A percentile compares a stretch with the other conserved stretches of the same genome.
Conservation (phyloP, 441 rosid genomes). For the Aquilaria agallochum region DNA sequence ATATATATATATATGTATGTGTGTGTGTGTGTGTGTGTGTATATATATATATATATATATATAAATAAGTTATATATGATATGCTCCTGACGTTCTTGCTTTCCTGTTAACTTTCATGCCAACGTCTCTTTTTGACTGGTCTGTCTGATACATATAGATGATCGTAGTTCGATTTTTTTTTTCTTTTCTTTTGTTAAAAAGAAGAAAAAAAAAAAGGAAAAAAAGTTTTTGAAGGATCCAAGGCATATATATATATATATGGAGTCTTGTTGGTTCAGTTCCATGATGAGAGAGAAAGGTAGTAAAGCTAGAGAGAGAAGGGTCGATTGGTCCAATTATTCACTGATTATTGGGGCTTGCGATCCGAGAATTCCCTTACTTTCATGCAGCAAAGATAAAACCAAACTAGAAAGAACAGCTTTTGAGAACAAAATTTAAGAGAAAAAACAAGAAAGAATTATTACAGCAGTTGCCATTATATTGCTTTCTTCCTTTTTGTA, state of each 20-base stretch:
- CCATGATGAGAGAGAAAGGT: constrained; percentile 13
- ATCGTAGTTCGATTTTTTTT: background rate
- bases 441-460: background rate
- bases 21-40: no score
- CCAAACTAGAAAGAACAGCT: constrained; percentile 22
- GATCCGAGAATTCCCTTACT: constrained; percentile 68
- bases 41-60: no score
- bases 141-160: constrained; percentile 8
- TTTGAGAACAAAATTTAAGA: constrained; percentile 5
- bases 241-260: constrained; percentile 7
- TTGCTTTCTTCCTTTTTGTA: constrained; percentile 20
- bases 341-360: constrained; percentile 43
- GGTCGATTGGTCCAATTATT: constrained; percentile 31
- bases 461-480: background rate
- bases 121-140: constrained; percentile 43
- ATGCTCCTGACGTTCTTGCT: no score
- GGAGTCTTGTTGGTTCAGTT: constrained; percentile 1
- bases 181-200: background rate
- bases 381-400: constrained; percentile 33
- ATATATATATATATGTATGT: no score
- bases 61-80: no score
- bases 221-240: constrained; percentile 39
- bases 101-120: constrained; percentile 19
- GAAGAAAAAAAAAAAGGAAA: constrained; percentile 1
- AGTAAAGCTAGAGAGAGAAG: background rate